Base-by-base conservation (phyloP, 208 protist genomes). In the Leptomonas pyrrhocoris region DNA sequence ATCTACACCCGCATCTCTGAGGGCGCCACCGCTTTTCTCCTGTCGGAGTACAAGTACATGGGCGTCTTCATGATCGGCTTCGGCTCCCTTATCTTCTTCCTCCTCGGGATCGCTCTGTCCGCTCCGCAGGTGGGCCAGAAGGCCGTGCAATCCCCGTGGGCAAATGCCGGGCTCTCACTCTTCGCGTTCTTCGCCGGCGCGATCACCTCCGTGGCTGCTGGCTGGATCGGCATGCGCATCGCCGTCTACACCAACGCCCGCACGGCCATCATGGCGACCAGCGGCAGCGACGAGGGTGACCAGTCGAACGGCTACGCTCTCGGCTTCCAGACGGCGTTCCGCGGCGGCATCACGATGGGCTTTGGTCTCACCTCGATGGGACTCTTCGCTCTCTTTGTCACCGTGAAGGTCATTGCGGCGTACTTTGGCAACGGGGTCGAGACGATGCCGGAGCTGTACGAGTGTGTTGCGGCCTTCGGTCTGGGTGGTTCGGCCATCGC, bases 401-500 rank as follows among this genome's bases (percentile, higher is more conserved):
- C 81, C n/a, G 73, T 96, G 34, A 88, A 86, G 67, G 36, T 88
- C 15, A 68, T 89, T 31, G 64, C 71, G 25, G 64, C 78, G 70
- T 94, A 93, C 75, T 94, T 94, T 75, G 83, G 74, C 48, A 50
- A 48, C 31, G 15, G 21, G n/a, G 55, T 67, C 21, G 73, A 79
- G 55, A 73, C 67, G 34, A 70, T 83, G 56, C 71, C 71, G 28
- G 80, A 90, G 61, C 63, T 93, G 48, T 95, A 90, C 70, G 90
- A 92, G 73, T 93, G 86, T 40, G 81, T 98, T 27, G 96, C 92
- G 0, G 96, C 95, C 13, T 98, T 98, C 70, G 97, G 97, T 50
- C 94, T 98, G n/a, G 97, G 97, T 45, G 96, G 95, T 30, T 98
- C 94, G 13, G 94, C 95, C 34, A 92, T 98, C 43, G 97, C 97